A percentile compares a stretch with the other conserved stretches of the same genome.
phyloP scores from a whole-genome alignment of 352 stramenopile genomes.

The Phytophthora chlamydospora region DNA sequence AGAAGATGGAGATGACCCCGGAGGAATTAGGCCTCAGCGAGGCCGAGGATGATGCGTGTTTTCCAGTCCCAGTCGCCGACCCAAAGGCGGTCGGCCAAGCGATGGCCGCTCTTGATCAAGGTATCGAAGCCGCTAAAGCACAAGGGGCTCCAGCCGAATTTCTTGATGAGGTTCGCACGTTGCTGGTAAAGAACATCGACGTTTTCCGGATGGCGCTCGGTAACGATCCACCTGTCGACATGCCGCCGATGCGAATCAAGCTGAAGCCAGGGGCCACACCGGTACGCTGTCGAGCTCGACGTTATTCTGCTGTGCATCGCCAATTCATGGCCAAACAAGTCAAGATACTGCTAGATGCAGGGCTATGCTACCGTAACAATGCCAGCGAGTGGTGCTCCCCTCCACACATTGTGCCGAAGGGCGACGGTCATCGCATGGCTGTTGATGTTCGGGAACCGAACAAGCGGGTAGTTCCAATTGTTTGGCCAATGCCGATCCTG shows the following conservation, averaged over 20 bases:
- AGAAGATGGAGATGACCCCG: background rate
- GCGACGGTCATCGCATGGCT: constrained; percentile 24
- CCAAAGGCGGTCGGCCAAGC: too few relatives aligned
- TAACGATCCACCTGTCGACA: constrained; percentile 17
- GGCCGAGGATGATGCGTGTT: constrained; percentile 1
- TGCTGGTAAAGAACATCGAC: constrained; percentile 16
- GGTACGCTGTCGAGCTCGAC: constrained; percentile 5
- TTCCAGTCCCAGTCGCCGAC: background rate
- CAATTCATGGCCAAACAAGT: constrained; percentile 19
- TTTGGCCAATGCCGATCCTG: constrained; percentile 25
- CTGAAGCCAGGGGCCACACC: constrained; percentile 8
- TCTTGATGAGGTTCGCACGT: background rate
- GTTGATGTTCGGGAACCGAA: constrained; percentile 18
- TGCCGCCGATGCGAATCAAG: constrained; percentile 17
- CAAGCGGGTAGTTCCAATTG: constrained; percentile 1
- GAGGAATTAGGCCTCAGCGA: constrained; percentile 10
- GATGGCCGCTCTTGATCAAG: too few relatives aligned
- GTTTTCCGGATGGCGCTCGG: constrained; percentile 13
- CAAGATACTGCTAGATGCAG: constrained; percentile 1
- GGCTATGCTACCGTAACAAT: constrained; percentile 14
- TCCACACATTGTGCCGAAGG: constrained; percentile 2
- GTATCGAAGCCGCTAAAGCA: background rate
- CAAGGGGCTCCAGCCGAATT: background rate
- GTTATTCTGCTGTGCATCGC: constrained; percentile 9
- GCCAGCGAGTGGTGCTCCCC: constrained; percentile 11